Evolutionary conservation across 768 basidiomycete genomes (phyloP), one percentile per base, ranked within the genome.

Genomic region (Megacollybia marginata): DNA sequence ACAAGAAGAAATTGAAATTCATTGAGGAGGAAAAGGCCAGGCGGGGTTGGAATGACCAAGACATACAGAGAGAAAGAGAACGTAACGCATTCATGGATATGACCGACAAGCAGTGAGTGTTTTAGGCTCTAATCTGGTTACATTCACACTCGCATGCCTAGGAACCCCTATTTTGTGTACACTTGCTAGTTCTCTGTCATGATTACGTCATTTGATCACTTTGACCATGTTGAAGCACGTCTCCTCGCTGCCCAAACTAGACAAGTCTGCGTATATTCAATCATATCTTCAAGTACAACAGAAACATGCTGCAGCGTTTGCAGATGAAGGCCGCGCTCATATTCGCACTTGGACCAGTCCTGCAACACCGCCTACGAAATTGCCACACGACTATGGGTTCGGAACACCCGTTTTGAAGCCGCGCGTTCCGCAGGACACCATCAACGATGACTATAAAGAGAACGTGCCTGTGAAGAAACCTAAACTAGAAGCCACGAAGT

Each of bases 1-100:
- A 84, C 57, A 62, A 55, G 49, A 68, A 76, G 62, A 80, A 77
- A 50, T 55, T 55, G 36, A 62, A 59, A 1, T 52, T 50, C 42
- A 65, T 84, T 1, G 71, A 66, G 34, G 71, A 71, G 42, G 61
- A 71, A 55, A 79, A 70, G 59, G 67, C 62, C 4, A 62, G 67
- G 11, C 62, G 62, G n/a, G 76, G 76, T 4, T 84, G 83, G 82
- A 69, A 74, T 0, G 75, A 81, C 42, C 72, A 60, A 6, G 80
- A 85, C 48, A 63, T 85, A 15, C 74, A 75, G 56, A 68, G 70
- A 47, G 79, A 83, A 58, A 69, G 79, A 16, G 79, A 83, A 51
- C 69, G 73, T 45, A 72, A 81, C 48, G 82, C 81, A 16, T 84
- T 85, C 60, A 66, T 75, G 20, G 82, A 85, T 59, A 55, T 82